Evolutionary conservation across 176 grass and related monocot species (phyloP).

Genomic region (Carex kokanica): DNA sequence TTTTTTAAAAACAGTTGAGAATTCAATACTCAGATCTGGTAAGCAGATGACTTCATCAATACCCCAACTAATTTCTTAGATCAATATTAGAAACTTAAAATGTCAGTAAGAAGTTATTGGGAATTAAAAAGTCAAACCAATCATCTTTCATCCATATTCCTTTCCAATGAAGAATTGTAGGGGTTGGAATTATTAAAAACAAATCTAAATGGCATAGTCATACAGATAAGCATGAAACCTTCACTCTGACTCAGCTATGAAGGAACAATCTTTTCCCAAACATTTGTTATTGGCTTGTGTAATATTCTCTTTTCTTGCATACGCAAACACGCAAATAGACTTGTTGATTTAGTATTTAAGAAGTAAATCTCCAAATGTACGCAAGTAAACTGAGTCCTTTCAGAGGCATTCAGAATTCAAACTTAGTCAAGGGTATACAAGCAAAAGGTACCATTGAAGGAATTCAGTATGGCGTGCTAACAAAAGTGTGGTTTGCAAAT

Average conservation of each 20-base stretch:
- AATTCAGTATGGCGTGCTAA: background rate
- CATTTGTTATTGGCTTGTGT: background rate
- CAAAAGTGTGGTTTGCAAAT: background rate
- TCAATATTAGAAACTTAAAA: too few relatives aligned
- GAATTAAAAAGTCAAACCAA: too few relatives aligned
- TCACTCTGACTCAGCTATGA: background rate
- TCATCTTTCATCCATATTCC: background rate
- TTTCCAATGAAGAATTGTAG: background rate
- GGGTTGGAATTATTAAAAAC: background rate
- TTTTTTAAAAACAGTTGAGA: background rate
- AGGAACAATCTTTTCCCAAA: constrained; percentile 1
- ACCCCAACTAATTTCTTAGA: background rate
- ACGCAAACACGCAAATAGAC: background rate
- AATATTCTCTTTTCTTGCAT: background rate
- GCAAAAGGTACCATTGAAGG: background rate
- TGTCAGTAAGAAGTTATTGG: too few relatives aligned
- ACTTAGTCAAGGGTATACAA: background rate
- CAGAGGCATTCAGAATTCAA: background rate
- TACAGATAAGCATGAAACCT: constrained; percentile 18
- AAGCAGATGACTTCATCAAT: background rate
- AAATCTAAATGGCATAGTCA: constrained; percentile 4
- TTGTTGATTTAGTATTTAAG: background rate
- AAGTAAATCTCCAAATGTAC: background rate
- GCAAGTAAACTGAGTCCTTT: background rate
- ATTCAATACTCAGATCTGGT: background rate